These are phyloP conservation scores for Calonectria pseudoturangicola DNA, from an alignment of 2,329 filamentous ascomycete species.

Conservation along the genomic window DNA sequence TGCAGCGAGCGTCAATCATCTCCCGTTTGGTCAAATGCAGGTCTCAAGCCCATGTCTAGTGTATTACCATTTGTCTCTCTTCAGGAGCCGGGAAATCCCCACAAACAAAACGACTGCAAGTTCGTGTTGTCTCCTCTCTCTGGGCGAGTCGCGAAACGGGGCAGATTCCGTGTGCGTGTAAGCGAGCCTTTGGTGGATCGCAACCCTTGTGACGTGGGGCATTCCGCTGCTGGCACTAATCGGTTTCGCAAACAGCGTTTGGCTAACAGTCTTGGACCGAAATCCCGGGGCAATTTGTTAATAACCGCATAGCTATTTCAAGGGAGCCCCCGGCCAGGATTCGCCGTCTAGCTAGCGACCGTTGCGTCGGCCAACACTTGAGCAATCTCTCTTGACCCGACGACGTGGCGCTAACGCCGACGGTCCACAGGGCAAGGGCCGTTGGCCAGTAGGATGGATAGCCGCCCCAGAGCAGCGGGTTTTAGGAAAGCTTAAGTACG, in stretches of 20 bases:
- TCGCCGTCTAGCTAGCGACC: neutral
- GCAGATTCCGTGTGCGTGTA: neutral
- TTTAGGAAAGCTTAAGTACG: neutral
- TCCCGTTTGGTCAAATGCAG: neutral
- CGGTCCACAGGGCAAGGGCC: neutral
- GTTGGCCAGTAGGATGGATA: neutral
- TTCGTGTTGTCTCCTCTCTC: too few relatives aligned
- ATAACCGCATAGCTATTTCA: too few relatives aligned
- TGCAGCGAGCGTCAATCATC: neutral
- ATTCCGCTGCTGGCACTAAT: neutral
- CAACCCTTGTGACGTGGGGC: conserved; percentile 10
- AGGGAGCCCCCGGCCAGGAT: neutral
- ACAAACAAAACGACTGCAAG: conserved; percentile 1
- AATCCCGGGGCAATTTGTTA: neutral
- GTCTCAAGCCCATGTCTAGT: conserved; percentile 21
- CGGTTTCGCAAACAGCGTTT: conserved; percentile 6
- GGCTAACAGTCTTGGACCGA: conserved; percentile 5
- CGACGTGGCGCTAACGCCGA: neutral
- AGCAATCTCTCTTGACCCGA: neutral
- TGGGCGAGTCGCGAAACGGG: neutral
- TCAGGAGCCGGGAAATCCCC: conserved; percentile 1
- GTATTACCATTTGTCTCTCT: neutral
- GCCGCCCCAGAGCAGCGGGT: neutral
- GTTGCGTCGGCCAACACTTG: neutral
- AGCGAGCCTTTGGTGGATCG: neutral